Conservation (phyloP, 2,329 filamentous ascomycete genomes). For the Ophiobolus disseminans region DNA sequence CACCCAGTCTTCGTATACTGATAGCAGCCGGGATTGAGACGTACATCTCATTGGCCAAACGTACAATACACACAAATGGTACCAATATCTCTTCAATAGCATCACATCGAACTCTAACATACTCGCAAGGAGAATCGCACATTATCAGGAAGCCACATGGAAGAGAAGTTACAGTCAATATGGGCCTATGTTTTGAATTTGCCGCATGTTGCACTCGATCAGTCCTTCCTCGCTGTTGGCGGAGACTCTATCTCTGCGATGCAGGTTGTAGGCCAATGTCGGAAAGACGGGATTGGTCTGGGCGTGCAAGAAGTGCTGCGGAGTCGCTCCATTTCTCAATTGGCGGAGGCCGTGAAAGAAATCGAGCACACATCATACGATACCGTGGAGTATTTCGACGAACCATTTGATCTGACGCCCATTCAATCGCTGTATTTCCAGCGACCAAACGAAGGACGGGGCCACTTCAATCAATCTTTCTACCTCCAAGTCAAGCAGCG, state of each 20-base stretch:
- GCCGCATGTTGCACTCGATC: constrained; percentile 35
- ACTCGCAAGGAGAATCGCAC: neutral
- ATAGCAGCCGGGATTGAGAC: neutral
- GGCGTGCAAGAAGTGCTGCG: constrained; percentile 58
- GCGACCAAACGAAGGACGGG: constrained; percentile 39
- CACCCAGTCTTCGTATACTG: neutral
- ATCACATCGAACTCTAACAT: neutral
- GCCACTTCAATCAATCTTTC: constrained; percentile 47
- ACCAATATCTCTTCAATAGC: neutral
- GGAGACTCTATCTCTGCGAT: constrained; percentile 61
- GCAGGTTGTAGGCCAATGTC: constrained; percentile 57
- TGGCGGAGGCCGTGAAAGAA: constrained; percentile 33
- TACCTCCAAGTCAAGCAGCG: constrained; percentile 38
- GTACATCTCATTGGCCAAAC: neutral
- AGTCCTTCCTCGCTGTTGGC: constrained; percentile 53
- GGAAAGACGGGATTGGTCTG: constrained; percentile 54
- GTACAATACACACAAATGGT: neutral
- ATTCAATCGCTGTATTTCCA: constrained; percentile 44
- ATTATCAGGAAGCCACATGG: constrained; percentile 15
- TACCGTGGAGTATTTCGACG: constrained; percentile 34
- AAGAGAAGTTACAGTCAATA: constrained; percentile 31
- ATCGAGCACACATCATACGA: constrained; percentile 24
- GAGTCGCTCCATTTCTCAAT: constrained; percentile 53
- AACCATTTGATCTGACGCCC: constrained; percentile 40
- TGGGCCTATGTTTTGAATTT: constrained; percentile 44